phyloP scores from a whole-genome alignment of 441 rosid genomes.

The Hura crepitans region DNA sequence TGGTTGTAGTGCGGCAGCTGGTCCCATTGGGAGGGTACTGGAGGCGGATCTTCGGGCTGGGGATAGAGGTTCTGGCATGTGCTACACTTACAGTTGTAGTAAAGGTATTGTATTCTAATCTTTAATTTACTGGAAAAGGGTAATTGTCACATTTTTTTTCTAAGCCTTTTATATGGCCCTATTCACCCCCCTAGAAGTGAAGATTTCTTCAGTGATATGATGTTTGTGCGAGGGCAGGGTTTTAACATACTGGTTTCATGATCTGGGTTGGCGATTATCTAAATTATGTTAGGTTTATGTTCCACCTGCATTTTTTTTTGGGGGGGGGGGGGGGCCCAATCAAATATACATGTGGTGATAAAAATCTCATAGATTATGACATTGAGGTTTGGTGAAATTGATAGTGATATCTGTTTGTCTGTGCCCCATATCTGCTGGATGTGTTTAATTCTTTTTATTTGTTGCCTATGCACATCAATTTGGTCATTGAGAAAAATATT shows the following conservation, averaged over 20 bases:
- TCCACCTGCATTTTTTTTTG: not conserved
- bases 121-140: not conserved
- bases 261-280: not conserved
- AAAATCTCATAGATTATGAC: not conserved
- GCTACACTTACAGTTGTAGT: slow-evolving; percentile 95
- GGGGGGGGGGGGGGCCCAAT: no score
- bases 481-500: not conserved
- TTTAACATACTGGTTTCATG: not conserved
- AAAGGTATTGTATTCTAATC: slow-evolving; percentile 49
- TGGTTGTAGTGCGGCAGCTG: slow-evolving; percentile 96
- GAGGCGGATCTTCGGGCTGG: slow-evolving; percentile 98
- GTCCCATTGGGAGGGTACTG: slow-evolving; percentile 91
- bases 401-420: not conserved
- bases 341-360: no score
- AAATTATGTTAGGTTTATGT: not conserved
- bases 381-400: not conserved
- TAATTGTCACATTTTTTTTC: no score
- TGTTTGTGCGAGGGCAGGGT: not conserved
- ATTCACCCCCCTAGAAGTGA: not conserved
- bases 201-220: not conserved
- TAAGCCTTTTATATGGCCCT: not conserved
- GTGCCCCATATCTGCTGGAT: not conserved
- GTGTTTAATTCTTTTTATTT: not conserved
- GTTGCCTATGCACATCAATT: slow-evolving; percentile 3
- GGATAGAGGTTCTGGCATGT: slow-evolving; percentile 89